Evolutionary conservation across 768 basidiomycete species (phyloP).

Genomic region (Xerocomus spinulosus): DNA sequence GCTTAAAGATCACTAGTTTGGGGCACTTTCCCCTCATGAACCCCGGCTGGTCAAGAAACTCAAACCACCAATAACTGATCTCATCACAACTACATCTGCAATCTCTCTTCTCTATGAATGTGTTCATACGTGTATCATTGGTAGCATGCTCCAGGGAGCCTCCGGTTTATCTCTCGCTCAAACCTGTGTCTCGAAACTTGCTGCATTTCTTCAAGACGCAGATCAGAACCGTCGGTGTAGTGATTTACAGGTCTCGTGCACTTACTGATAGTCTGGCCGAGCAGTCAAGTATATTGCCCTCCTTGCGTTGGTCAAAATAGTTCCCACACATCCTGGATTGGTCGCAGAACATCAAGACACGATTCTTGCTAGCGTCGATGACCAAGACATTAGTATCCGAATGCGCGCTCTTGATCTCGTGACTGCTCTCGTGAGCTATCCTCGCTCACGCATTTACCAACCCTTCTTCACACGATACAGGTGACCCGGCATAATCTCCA

Average conservation of each 20-base stretch:
- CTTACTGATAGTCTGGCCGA: slow-evolving; percentile 18
- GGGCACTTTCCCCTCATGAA: slow-evolving; percentile 85
- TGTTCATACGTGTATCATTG: slow-evolving; percentile 96
- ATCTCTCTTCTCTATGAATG: slow-evolving; percentile 97
- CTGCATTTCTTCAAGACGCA: slow-evolving; percentile 83
- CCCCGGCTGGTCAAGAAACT: slow-evolving; percentile 92
- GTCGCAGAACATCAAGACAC: slow-evolving; percentile 89
- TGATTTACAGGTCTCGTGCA: slow-evolving; percentile 9
- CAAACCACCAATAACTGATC: slow-evolving; percentile 87
- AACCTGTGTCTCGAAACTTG: slow-evolving; percentile 90
- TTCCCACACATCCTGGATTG: slow-evolving; percentile 84
- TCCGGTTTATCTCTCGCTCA: slow-evolving; percentile 76
- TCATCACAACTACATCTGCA: slow-evolving; percentile 93
- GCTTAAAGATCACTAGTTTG: slow-evolving; percentile 58
- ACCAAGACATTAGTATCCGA: slow-evolving; percentile 92
- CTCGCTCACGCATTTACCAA: neutral
- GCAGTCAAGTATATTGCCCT: slow-evolving; percentile 98
- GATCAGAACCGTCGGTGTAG: slow-evolving; percentile 87
- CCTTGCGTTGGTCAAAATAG: slow-evolving; percentile 92
- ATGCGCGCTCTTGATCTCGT: slow-evolving; percentile 94
- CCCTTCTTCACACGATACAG: slow-evolving; percentile 36
- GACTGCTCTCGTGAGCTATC: slow-evolving; percentile 74
- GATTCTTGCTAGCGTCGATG: slow-evolving; percentile 84
- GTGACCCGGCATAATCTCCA: slow-evolving; percentile 81
- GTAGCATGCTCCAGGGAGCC: slow-evolving; percentile 84